Conservation (phyloP, 176 grass and related monocot genomes). For the Musa itinerans region DNA sequence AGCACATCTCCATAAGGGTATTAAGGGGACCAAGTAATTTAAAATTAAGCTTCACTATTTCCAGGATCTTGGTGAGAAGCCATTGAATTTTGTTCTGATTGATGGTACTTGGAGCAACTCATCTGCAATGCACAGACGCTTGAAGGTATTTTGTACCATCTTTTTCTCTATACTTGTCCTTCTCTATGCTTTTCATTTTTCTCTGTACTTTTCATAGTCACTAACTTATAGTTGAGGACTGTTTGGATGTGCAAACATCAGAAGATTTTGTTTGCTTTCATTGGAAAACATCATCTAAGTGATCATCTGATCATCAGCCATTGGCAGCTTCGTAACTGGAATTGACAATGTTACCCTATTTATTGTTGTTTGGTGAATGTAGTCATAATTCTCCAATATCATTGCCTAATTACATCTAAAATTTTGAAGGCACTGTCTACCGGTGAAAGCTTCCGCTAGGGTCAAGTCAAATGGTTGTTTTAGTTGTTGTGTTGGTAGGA, state of each 20-base stretch:
- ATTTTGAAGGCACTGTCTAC: not conserved
- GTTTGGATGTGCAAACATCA: not conserved
- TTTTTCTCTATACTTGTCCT: not conserved
- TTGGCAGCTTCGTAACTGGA: not conserved
- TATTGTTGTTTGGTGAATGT: not conserved
- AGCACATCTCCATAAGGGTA: no score
- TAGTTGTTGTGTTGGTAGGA: not conserved
- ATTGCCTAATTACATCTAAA: not conserved
- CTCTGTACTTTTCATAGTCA: no score
- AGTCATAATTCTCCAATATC: not conserved
- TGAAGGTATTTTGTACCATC: slow-evolving; percentile 44
- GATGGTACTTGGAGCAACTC: slow-evolving; percentile 85
- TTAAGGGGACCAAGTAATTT: not conserved
- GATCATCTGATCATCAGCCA: not conserved
- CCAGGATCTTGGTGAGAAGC: slow-evolving; percentile 32
- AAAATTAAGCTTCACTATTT: slow-evolving; percentile 13
- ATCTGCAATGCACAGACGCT: slow-evolving; percentile 79
- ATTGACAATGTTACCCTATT: not conserved
- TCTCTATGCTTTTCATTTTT: no score
- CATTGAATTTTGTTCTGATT: slow-evolving; percentile 78
- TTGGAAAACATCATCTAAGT: not conserved
- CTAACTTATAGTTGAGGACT: no score
- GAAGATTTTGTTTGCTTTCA: not conserved
- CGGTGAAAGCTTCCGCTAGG: not conserved
- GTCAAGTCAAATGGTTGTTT: not conserved